These are phyloP conservation scores for Actinomortierella ambigua DNA, from an alignment of 371 early-diverging fungal genomes.

Conservation along the genomic window DNA sequence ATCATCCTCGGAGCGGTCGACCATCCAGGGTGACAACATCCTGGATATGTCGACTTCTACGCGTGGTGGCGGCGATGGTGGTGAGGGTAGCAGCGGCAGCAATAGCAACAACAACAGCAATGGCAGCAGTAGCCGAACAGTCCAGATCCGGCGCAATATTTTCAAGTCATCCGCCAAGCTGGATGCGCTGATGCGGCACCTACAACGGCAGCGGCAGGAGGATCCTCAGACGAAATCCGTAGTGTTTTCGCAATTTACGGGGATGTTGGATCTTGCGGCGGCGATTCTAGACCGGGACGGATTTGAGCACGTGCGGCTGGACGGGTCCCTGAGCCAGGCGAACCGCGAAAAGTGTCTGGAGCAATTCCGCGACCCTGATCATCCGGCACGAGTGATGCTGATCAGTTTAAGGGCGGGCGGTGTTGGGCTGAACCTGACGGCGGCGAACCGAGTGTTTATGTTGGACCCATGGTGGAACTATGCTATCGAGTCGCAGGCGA, in stretches of 20 bases:
- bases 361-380: slow-evolving; percentile 54
- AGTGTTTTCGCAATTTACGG: slow-evolving; percentile 87
- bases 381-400: slow-evolving; percentile 64
- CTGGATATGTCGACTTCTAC: slow-evolving; percentile 2
- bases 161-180: slow-evolving; percentile 69
- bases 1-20: slow-evolving; percentile 1
- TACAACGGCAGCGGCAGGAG: slow-evolving; percentile 32
- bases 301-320: slow-evolving; percentile 62
- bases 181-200: slow-evolving; percentile 56
- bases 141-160: slow-evolving; percentile 51
- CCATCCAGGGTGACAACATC: not conserved
- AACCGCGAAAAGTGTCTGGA: slow-evolving; percentile 64
- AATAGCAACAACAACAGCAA: not conserved
- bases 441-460: slow-evolving; percentile 75
- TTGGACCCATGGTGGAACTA: slow-evolving; percentile 91
- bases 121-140: slow-evolving; percentile 11
- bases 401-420: slow-evolving; percentile 75
- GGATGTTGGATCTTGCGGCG: slow-evolving; percentile 68
- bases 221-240: slow-evolving; percentile 55
- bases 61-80: not conserved
- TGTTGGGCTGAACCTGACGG: slow-evolving; percentile 88
- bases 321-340: slow-evolving; percentile 69
- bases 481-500: slow-evolving; percentile 79
- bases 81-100: not conserved
- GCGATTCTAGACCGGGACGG: slow-evolving; percentile 55